phyloP scores from a whole-genome alignment of 2,329 filamentous ascomycete species.

The Gnomoniopsis sp. region DNA sequence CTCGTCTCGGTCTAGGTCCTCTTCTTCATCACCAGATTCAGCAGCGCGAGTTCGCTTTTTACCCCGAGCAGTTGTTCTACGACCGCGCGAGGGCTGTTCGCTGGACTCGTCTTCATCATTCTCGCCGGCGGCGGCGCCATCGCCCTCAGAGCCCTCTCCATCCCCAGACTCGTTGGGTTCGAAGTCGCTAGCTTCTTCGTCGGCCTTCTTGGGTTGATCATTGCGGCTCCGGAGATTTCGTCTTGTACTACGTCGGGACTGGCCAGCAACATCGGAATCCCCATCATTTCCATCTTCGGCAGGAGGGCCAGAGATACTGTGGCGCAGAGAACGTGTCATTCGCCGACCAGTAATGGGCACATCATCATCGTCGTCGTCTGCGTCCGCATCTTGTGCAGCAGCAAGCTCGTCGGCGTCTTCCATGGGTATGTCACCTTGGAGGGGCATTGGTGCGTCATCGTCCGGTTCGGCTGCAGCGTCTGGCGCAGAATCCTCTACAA shows the following conservation, averaged over 20 bases:
- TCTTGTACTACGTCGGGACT: conserved; percentile 5
- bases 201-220: conserved; percentile 39
- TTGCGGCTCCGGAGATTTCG: conserved; percentile 13
- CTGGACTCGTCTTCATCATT: conserved; percentile 46
- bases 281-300: conserved; percentile 22
- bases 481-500: conserved; percentile 18
- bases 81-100: conserved; percentile 47
- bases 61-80: conserved; percentile 37
- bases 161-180: conserved; percentile 60
- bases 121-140: conserved; percentile 27
- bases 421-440: conserved; percentile 14
- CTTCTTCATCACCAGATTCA: conserved; percentile 56
- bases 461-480: conserved; percentile 19
- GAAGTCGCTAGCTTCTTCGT: conserved; percentile 59
- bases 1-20: conserved; percentile 60
- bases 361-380: conserved; percentile 28
- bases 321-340: conserved; percentile 14
- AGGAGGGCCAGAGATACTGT: conserved; percentile 25
- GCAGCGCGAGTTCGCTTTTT: conserved; percentile 43
- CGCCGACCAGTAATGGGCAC: conserved; percentile 5
- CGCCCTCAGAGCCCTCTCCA: conserved; percentile 42
- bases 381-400: conserved; percentile 28
- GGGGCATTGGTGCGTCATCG: conserved; percentile 20
- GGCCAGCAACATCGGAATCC: conserved; percentile 17
- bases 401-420: conserved; percentile 30